Evolutionary conservation across 2,329 filamentous ascomycete genomes (phyloP).

Genomic region (Penicillium italicum): DNA sequence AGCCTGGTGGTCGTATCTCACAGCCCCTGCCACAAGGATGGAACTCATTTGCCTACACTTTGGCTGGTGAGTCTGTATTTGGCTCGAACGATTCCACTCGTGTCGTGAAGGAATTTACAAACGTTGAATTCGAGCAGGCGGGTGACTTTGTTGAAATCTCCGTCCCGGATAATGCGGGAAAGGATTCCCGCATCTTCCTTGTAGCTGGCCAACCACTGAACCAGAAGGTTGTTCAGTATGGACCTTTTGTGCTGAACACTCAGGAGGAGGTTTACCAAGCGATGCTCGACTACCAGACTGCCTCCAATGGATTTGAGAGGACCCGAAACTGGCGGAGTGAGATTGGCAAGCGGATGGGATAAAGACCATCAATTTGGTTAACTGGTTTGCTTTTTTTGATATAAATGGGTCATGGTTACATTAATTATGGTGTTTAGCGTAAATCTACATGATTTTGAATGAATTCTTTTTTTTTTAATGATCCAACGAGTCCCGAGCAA

Average conservation of each 20-base stretch:
- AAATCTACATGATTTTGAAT: neutral
- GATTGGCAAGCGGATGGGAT: conserved; percentile 73
- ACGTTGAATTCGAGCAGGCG: conserved; percentile 77
- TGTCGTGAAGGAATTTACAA: conserved; percentile 63
- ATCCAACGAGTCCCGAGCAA: too few relatives aligned
- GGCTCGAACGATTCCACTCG: conserved; percentile 44
- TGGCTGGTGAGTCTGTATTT: conserved; percentile 69
- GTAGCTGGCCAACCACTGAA: conserved; percentile 76
- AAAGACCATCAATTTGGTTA: neutral
- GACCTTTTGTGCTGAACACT: conserved; percentile 74
- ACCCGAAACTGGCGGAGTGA: conserved; percentile 77
- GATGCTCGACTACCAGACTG: conserved; percentile 68
- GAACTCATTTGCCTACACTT: conserved; percentile 85
- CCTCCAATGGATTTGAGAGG: conserved; percentile 74
- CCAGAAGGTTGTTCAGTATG: conserved; percentile 78
- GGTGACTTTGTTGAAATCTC: conserved; percentile 72
- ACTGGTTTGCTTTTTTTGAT: neutral
- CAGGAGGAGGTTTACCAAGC: conserved; percentile 73
- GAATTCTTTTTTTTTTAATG: neutral
- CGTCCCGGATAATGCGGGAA: conserved; percentile 63
- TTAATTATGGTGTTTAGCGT: neutral
- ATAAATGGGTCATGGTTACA: neutral
- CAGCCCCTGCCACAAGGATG: conserved; percentile 75
- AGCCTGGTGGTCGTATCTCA: conserved; percentile 71
- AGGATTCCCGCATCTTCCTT: conserved; percentile 55